Base-by-base conservation (phyloP, 2,329 filamentous ascomycete species). In the Aspergillaceae sp. region DNA sequence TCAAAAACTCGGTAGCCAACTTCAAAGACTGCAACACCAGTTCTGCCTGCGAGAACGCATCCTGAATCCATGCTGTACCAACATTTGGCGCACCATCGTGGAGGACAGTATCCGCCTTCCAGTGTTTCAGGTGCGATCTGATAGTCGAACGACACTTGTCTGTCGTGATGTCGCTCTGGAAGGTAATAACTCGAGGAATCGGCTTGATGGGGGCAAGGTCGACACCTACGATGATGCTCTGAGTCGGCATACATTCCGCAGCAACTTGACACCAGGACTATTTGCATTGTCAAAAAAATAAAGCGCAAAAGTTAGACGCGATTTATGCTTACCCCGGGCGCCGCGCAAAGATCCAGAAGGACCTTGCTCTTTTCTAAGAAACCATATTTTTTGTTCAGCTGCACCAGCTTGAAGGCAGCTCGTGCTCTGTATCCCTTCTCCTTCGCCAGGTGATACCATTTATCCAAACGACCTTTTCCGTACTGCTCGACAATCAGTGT, bases 81-180 rank as follows among this genome's bases (percentile, higher is more conserved):
- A 98, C 92, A 60, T 98, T 98, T 41, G 92, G 92, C 1, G 92
- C 92, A 69, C 92, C 92, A 65, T 98, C 92, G 71, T 98, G 92
- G 35, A 98, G 75, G 4, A 98, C 92, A 0, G 86, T 88, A 65
- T 98, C 92, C 19, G 87, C 90, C 67, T 97, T 97, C 86, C 88
- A 91, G 7, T 87, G 90, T 72, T 97, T 97, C 42, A 98, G 72
- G 61, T 98, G 90, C 48, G 84, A 79, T 60, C 89, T 78, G 51
- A 98, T 87, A 1, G 87, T 96, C 5, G 89, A 83, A 54, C 92
- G 83, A 65, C 90, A 96, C 68, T 96, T 95, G 55, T 96, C 90
- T 41, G 90, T 94, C 1, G 92, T 98, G 61, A 98, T 98, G 66
- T 98, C 92, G 75, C 86, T 89, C 70, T 97, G 91, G 71, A 97